These are phyloP conservation scores for Trichocladium antarcticum DNA, from an alignment of 495 filamentous ascomycete species.

Conservation along the genomic window DNA sequence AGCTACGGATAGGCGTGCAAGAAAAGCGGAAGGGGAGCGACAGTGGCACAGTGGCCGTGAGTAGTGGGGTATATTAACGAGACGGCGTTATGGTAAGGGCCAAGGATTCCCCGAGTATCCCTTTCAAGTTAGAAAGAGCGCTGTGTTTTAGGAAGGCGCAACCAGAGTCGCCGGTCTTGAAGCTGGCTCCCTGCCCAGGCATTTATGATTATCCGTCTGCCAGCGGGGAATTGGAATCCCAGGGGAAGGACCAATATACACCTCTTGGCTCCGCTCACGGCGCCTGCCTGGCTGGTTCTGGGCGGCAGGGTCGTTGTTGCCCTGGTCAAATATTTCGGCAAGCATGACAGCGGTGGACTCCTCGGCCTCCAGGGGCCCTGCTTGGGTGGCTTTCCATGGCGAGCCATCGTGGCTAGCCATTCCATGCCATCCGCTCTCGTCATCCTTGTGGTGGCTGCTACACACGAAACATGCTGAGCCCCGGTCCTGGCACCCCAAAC, in stretches of 20 bases:
- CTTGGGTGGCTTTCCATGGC: too few species aligned
- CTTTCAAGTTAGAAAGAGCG: constrained; percentile 12
- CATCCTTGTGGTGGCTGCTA: neutral
- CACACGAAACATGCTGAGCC: constrained; percentile 4
- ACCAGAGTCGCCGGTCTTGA: constrained; percentile 13
- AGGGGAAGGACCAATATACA: constrained; percentile 11
- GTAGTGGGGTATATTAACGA: constrained; percentile 19
- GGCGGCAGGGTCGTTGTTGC: constrained; percentile 14
- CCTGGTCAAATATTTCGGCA: constrained; percentile 23
- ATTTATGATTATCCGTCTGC: constrained; percentile 20
- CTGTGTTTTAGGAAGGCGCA: constrained; percentile 2
- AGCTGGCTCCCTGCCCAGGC: constrained; percentile 6
- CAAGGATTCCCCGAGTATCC: constrained; percentile 18
- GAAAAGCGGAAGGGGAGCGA: constrained; percentile 5
- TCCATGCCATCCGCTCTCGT: too few species aligned
- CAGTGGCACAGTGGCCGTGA: too few species aligned
- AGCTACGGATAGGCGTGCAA: constrained; percentile 16
- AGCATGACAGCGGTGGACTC: constrained; percentile 24
- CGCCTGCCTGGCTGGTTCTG: neutral
- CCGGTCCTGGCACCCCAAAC: constrained; percentile 1
- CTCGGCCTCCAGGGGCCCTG: neutral
- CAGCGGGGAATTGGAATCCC: constrained; percentile 7
- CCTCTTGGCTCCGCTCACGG: constrained; percentile 11
- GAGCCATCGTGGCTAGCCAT: too few species aligned
- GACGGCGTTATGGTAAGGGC: constrained; percentile 20